These are phyloP conservation scores for Exophiala sp. DNA, from an alignment of 2,329 filamentous ascomycete species.

Conservation along the genomic window DNA sequence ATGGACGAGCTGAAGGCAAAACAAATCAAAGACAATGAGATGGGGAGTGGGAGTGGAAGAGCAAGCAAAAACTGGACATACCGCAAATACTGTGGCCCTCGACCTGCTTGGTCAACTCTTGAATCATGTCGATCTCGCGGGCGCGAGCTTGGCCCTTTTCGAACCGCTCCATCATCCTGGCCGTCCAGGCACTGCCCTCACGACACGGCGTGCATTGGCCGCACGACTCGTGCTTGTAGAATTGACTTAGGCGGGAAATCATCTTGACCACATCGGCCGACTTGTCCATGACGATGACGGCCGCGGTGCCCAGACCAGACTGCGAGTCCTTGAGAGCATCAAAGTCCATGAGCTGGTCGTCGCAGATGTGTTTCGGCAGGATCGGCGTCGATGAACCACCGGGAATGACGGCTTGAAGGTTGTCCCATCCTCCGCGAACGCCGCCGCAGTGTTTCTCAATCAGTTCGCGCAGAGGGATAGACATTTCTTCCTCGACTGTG, in stretches of 20 bases:
- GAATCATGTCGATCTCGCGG: conserved; percentile 98
- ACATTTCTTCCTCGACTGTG: conserved; percentile 99
- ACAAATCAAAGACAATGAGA: background rate
- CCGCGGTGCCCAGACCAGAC: conserved; percentile 92
- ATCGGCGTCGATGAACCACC: conserved; percentile 96
- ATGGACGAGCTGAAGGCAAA: too few relatives aligned
- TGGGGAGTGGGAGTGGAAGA: conserved; percentile 1
- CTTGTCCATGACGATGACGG: conserved; percentile 99
- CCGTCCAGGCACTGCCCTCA: conserved; percentile 97
- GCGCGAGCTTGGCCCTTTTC: conserved; percentile 82
- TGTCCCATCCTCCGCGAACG: conserved; percentile 95
- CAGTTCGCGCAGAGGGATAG: conserved; percentile 87
- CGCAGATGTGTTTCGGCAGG: conserved; percentile 80
- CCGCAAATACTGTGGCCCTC: conserved; percentile 98
- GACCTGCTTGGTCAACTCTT: conserved; percentile 98
- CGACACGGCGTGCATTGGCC: conserved; percentile 99
- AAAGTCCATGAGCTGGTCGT: conserved; percentile 98
- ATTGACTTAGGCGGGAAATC: conserved; percentile 86
- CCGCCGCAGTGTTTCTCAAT: conserved; percentile 98
- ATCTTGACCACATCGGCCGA: conserved; percentile 91
- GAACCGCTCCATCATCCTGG: conserved; percentile 97
- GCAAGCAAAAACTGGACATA: conserved; percentile 42
- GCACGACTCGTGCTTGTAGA: conserved; percentile 98
- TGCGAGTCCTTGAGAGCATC: conserved; percentile 97
- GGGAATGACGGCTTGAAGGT: conserved; percentile 88